phyloP scores from a whole-genome alignment of 23 red algal genomes.

The Gracilaria gracilis region DNA sequence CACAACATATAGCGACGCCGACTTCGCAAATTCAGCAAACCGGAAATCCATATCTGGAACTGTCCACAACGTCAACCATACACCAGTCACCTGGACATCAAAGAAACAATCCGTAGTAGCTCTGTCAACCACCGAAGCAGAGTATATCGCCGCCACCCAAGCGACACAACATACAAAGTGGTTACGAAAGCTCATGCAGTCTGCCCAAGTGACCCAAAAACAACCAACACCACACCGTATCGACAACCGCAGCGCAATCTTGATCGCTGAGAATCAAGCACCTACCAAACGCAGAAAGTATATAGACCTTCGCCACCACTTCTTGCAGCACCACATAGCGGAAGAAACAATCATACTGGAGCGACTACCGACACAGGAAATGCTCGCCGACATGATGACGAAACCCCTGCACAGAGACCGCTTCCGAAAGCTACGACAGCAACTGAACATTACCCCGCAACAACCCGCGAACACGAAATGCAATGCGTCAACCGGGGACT shows the following conservation, averaged over 20 bases:
- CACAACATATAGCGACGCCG: constrained; percentile 10
- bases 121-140: constrained; percentile 15
- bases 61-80: neutral
- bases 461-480: neutral
- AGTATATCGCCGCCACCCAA: constrained; percentile 3
- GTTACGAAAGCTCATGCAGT: neutral
- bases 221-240: neutral
- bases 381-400: constrained; percentile 18
- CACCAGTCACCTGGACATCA: neutral
- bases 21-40: constrained; percentile 2
- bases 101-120: neutral
- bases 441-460: neutral
- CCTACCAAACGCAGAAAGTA: constrained; percentile 32
- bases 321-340: neutral
- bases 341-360: neutral
- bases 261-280: constrained; percentile 3
- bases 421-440: neutral
- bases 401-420: neutral
- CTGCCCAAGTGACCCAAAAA: neutral
- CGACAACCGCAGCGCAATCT: neutral
- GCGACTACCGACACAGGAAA: neutral
- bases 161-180: constrained; percentile 1
- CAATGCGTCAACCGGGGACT: constrained; percentile 10
- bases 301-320: neutral
- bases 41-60: constrained; percentile 7